Evolutionary conservation across 2,329 filamentous ascomycete genomes (phyloP).

Genomic region (Aureobasidium sp.): DNA sequence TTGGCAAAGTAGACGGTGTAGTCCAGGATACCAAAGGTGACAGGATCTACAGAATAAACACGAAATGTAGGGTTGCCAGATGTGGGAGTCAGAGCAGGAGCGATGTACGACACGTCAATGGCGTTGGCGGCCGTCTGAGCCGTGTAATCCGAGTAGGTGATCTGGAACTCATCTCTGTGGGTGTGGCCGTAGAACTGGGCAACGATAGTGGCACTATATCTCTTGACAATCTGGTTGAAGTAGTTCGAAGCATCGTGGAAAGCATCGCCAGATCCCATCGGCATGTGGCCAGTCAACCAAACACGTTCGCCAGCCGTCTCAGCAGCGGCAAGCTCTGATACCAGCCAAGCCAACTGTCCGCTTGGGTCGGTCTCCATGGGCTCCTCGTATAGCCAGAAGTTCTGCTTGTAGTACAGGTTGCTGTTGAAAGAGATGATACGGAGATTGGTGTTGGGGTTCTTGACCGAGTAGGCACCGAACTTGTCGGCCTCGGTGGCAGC

Average conservation of each 20-base stretch:
- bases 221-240: slow-evolving; percentile 45
- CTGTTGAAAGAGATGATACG: slow-evolving; percentile 53
- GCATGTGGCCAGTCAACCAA: slow-evolving; percentile 51
- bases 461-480: slow-evolving; percentile 42
- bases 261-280: slow-evolving; percentile 37
- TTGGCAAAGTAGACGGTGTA: slow-evolving; percentile 47
- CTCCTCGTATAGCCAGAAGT: slow-evolving; percentile 47
- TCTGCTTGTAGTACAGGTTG: slow-evolving; percentile 50
- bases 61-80: slow-evolving; percentile 50
- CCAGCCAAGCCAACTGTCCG: slow-evolving; percentile 46
- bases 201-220: slow-evolving; percentile 46
- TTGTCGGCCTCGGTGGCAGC: slow-evolving; percentile 26
- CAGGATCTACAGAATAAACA: slow-evolving; percentile 50
- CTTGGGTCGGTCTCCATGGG: slow-evolving; percentile 44
- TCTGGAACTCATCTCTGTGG: slow-evolving; percentile 48
- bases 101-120: slow-evolving; percentile 44
- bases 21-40: slow-evolving; percentile 48
- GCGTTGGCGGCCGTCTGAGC: slow-evolving; percentile 36
- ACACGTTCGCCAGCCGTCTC: slow-evolving; percentile 45
- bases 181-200: slow-evolving; percentile 51
- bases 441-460: slow-evolving; percentile 38
- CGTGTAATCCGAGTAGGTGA: slow-evolving; percentile 44
- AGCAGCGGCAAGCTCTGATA: slow-evolving; percentile 43
- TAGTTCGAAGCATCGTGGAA: slow-evolving; percentile 41
- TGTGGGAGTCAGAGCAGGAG: slow-evolving; percentile 46